Conservation (phyloP, 352 stramenopile genomes). For the Phytophthora sansomeana region DNA sequence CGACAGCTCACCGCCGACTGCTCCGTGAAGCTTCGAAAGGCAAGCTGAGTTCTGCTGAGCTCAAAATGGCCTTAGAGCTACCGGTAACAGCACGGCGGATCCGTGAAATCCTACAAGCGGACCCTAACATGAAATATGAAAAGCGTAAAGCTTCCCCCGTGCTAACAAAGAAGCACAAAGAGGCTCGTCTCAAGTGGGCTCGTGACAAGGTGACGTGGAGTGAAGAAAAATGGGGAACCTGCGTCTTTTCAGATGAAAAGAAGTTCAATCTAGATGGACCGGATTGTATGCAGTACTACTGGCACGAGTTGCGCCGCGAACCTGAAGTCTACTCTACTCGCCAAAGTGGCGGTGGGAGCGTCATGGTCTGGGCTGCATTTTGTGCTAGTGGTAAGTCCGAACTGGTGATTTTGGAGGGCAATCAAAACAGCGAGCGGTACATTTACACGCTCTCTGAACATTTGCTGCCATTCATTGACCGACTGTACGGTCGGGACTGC, state of each 20-base stretch:
- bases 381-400: not conserved
- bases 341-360: constrained; percentile 11
- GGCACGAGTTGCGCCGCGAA: constrained; percentile 21
- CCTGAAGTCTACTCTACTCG: constrained; percentile 17
- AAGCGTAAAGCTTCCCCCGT: constrained; percentile 23
- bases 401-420: constrained; percentile 17
- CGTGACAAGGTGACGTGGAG: constrained; percentile 10
- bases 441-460: constrained; percentile 24
- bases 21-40: not conserved
- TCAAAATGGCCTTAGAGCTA: not conserved
- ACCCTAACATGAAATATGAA: constrained; percentile 20
- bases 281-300: constrained; percentile 27
- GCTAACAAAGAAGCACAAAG: constrained; percentile 17
- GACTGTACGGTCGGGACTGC: not conserved
- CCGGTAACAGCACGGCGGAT: not conserved
- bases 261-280: constrained; percentile 36
- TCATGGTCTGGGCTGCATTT: constrained; percentile 1
- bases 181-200: constrained; percentile 17
- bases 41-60: not conserved
- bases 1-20: not conserved
- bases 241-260: constrained; percentile 32
- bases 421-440: constrained; percentile 18
- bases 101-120: not conserved
- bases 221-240: not conserved
- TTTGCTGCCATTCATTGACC: constrained; percentile 16